Conservation (phyloP, 768 basidiomycete species). For the Porpolomopsis calyptriformis region DNA sequence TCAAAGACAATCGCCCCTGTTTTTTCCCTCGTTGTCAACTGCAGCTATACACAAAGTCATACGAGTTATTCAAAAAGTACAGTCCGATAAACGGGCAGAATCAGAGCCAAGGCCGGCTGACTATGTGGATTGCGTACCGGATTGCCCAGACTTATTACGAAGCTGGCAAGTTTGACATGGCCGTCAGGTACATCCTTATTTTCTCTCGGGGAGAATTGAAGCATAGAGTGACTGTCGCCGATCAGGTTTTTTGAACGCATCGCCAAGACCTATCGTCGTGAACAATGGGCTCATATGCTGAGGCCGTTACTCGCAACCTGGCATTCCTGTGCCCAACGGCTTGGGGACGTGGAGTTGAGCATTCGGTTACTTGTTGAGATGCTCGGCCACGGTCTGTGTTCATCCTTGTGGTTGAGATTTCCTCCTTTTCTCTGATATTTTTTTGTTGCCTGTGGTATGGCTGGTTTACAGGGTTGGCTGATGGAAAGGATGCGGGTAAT, state of each 20-base stretch:
- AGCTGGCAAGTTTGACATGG: constrained; percentile 76
- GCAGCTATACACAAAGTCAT: constrained; percentile 88
- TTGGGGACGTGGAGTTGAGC: constrained; percentile 68
- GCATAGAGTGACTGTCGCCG: neutral
- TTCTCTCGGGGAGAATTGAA: neutral
- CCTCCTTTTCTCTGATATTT: neutral
- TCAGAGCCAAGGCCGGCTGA: constrained; percentile 64
- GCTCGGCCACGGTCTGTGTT: constrained; percentile 57
- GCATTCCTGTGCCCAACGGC: constrained; percentile 73
- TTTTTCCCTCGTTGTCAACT: no score
- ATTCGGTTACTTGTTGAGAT: constrained; percentile 75
- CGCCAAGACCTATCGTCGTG: constrained; percentile 75
- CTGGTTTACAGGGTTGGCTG: constrained; percentile 21
- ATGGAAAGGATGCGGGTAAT: constrained; percentile 36
- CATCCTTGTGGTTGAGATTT: neutral
- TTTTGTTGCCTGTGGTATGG: neutral
- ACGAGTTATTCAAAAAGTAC: constrained; percentile 85
- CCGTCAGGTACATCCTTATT: constrained; percentile 51
- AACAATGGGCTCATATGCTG: constrained; percentile 70
- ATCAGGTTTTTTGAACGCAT: constrained; percentile 90
- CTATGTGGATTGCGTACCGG: constrained; percentile 81
- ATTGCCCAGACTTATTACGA: constrained; percentile 83
- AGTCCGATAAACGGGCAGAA: constrained; percentile 28
- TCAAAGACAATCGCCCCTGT: no score
- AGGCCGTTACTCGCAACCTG: constrained; percentile 65